Percentiles rank a stretch among this genome's conserved stretches.
phyloP scores from a whole-genome alignment of 768 basidiomycete genomes.

The Gymnopilus junonius region DNA sequence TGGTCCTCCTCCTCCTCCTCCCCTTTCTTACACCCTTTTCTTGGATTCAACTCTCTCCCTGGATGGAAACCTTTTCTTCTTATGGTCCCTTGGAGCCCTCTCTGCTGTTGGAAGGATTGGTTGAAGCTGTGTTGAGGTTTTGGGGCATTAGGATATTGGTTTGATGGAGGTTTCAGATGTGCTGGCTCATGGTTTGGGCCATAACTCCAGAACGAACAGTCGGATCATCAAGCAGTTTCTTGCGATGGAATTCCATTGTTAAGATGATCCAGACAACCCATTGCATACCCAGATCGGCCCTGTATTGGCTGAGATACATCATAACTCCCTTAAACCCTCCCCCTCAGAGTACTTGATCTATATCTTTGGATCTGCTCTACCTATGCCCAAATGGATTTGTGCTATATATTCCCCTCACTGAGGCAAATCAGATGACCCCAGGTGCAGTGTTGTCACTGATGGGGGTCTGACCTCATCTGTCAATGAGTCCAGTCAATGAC shows the following conservation, averaged over 20 bases:
- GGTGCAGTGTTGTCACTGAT: no score
- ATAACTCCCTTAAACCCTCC: neutral
- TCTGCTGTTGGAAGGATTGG: neutral
- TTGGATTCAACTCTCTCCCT: neutral
- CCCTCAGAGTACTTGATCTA: neutral
- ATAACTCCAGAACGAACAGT: neutral
- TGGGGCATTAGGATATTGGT: neutral
- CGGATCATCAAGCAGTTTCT: neutral
- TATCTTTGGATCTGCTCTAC: neutral
- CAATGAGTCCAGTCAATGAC: no score
- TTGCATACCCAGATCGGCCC: neutral
- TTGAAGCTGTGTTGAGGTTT: neutral
- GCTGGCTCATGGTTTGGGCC: neutral
- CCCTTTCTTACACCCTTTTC: neutral
- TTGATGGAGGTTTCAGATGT: no score
- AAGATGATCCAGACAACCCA: neutral
- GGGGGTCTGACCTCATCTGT: no score
- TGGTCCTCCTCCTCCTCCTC: no score
- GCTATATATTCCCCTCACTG: neutral
- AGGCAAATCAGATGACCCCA: neutral
- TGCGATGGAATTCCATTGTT: neutral
- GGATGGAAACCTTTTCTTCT: neutral
- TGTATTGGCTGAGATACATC: no score
- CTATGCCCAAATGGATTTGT: neutral
- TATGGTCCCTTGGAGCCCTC: neutral